These are phyloP conservation scores for Austroboletus eburneus DNA, from an alignment of 768 basidiomycete species.

Conservation along the genomic window DNA sequence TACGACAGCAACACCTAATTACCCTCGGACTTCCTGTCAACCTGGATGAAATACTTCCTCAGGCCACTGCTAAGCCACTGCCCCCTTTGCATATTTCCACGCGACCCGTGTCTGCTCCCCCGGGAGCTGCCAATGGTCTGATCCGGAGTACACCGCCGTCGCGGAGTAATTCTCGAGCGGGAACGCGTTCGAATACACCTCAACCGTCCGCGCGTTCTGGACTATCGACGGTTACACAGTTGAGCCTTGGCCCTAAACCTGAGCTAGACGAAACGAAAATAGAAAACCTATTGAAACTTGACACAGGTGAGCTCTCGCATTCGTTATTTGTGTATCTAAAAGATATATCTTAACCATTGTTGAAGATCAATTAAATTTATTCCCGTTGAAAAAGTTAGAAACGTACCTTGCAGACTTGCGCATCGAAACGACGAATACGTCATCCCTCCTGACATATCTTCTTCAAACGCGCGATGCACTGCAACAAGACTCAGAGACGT, in stretches of 20 bases:
- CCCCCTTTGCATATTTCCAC: slow-evolving; percentile 83
- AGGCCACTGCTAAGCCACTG: slow-evolving; percentile 56
- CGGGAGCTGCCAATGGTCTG: slow-evolving; percentile 47
- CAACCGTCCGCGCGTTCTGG: slow-evolving; percentile 36
- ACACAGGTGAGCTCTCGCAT: slow-evolving; percentile 50
- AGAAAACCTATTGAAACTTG: slow-evolving; percentile 58
- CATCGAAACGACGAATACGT: slow-evolving; percentile 69
- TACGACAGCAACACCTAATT: slow-evolving; percentile 87
- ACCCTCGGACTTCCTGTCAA: slow-evolving; percentile 92
- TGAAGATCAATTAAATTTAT: slow-evolving; percentile 66
- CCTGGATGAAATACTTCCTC: slow-evolving; percentile 84
- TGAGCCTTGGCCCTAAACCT: slow-evolving; percentile 73
- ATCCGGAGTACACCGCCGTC: slow-evolving; percentile 27
- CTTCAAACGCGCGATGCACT: slow-evolving; percentile 77
- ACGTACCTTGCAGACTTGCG: slow-evolving; percentile 64
- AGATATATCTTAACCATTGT: slow-evolving; percentile 5
- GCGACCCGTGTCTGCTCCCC: slow-evolving; percentile 77
- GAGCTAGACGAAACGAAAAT: slow-evolving; percentile 66
- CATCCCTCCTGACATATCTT: slow-evolving; percentile 72
- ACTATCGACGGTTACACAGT: slow-evolving; percentile 30
- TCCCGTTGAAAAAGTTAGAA: slow-evolving; percentile 66
- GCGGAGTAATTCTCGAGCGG: slow-evolving; percentile 49
- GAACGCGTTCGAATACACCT: slow-evolving; percentile 42
- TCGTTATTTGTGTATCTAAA: background rate
- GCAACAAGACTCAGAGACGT: slow-evolving; percentile 85